Conservation (phyloP, 2,329 filamentous ascomycete genomes). For the Calonectria crousiana region DNA sequence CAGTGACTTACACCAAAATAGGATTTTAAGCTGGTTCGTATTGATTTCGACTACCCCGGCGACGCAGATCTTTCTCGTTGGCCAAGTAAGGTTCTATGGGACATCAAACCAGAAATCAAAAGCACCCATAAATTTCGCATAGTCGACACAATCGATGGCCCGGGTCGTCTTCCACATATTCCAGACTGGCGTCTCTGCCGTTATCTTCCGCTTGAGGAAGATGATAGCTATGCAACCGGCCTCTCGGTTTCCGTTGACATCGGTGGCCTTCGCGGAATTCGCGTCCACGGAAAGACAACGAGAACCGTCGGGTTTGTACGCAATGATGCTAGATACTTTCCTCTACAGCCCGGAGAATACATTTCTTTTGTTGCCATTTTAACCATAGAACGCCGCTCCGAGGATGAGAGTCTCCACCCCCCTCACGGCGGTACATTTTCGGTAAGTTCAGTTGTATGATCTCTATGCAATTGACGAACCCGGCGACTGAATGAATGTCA, state of each 20-base stretch:
- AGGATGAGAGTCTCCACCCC: neutral
- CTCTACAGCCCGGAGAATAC: neutral
- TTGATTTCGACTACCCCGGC: constrained; percentile 8
- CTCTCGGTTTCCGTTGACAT: neutral
- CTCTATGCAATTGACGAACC: neutral
- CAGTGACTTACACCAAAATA: neutral
- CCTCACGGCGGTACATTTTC: neutral
- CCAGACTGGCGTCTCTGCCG: neutral
- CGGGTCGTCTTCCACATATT: neutral
- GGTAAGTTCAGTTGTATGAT: neutral
- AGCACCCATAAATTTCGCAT: neutral
- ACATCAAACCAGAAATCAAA: constrained; percentile 6
- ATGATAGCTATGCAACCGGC: neutral
- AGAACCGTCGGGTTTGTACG: neutral
- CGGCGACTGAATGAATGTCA: neutral
- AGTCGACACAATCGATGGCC: neutral
- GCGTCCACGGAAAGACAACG: neutral
- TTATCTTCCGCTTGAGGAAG: neutral
- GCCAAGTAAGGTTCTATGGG: constrained; percentile 12
- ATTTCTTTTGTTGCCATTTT: neutral
- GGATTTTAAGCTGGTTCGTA: constrained; percentile 3
- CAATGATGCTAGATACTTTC: neutral
- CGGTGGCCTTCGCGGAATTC: neutral
- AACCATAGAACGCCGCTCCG: neutral
- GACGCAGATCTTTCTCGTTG: neutral